Evolutionary conservation across 805 yeast species (phyloP).

Genomic region (Candida odintsovae): DNA sequence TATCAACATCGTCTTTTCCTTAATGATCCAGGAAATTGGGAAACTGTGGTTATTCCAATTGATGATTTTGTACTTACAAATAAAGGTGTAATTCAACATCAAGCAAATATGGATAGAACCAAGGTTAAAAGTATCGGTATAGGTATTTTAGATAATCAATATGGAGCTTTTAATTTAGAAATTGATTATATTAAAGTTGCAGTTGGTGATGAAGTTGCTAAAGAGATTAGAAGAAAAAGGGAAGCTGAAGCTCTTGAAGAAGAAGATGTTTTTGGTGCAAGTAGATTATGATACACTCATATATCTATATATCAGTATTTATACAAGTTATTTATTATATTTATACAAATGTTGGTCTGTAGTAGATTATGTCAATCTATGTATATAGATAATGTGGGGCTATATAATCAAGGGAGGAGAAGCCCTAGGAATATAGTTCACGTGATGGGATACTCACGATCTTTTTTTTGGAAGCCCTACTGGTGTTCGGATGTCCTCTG

Average conservation of each 20-base stretch:
- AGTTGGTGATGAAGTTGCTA: constrained; percentile 37
- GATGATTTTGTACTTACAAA: constrained; percentile 78
- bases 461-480: too few species aligned
- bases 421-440: too few species aligned
- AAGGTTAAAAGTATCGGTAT: constrained; percentile 70
- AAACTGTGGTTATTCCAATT: constrained; percentile 72
- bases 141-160: constrained; percentile 71
- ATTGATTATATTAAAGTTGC: constrained; percentile 70
- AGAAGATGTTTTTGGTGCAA: background rate
- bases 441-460: too few species aligned
- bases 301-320: background rate
- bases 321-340: constrained; percentile 2
- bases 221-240: constrained; percentile 13
- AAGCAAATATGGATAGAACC: constrained; percentile 51
- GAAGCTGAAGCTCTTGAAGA: constrained; percentile 3
- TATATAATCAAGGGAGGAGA: too few species aligned
- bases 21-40: constrained; percentile 73
- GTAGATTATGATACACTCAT: background rate
- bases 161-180: constrained; percentile 67
- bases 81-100: constrained; percentile 65
- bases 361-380: too few species aligned
- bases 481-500: background rate
- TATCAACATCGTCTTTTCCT: constrained; percentile 78
- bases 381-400: too few species aligned
- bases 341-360: constrained; percentile 1